These are phyloP conservation scores for Curvularia hawaiiensis DNA, from an alignment of 2,329 filamentous ascomycete species.

Conservation along the genomic window DNA sequence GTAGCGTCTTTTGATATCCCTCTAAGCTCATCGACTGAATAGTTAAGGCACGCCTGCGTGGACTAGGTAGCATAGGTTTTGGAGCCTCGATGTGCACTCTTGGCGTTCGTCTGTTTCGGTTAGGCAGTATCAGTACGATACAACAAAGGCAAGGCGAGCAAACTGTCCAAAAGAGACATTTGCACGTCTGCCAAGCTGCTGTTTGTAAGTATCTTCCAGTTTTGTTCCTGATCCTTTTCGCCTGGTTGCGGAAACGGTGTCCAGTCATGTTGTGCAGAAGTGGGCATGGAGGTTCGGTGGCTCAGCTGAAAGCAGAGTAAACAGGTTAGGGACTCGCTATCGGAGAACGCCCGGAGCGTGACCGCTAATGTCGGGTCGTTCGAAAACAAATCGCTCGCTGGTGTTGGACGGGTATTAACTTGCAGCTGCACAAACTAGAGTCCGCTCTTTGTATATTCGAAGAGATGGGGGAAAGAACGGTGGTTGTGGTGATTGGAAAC, in stretches of 20 bases:
- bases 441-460: not conserved
- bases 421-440: not conserved
- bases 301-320: not conserved
- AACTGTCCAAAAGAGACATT: slow-evolving; percentile 20
- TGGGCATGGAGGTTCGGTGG: not conserved
- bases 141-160: slow-evolving; percentile 28
- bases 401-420: not conserved
- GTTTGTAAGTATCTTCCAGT: slow-evolving; percentile 13
- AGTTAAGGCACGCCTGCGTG: slow-evolving; percentile 24
- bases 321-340: not conserved
- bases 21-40: slow-evolving; percentile 15
- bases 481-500: not conserved
- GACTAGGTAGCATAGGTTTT: slow-evolving; percentile 20
- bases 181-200: slow-evolving; percentile 19
- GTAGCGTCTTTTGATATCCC: slow-evolving; percentile 16
- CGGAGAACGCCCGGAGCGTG: not conserved
- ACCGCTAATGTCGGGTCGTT: not conserved
- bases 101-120: slow-evolving; percentile 3
- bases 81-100: not conserved
- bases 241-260: slow-evolving; percentile 8
- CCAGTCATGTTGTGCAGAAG: slow-evolving; percentile 9
- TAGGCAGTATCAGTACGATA: slow-evolving; percentile 14
- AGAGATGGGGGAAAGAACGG: not conserved
- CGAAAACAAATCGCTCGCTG: not conserved
- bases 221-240: slow-evolving; percentile 17